Conservation (phyloP, 352 stramenopile species). For the Phytopythium aichiense region DNA sequence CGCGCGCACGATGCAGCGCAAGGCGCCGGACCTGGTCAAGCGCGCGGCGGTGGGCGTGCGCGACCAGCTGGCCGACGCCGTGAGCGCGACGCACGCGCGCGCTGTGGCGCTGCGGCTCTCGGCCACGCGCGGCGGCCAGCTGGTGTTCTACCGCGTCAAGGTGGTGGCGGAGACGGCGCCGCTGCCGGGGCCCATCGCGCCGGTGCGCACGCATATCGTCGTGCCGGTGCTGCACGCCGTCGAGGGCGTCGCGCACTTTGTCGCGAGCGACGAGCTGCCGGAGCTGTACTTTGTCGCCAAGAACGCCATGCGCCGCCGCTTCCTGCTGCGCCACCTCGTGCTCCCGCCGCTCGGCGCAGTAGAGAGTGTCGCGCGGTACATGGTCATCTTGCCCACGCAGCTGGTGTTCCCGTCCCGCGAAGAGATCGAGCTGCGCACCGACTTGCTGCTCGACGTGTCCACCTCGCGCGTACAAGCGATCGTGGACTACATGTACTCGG, state of each 20-base stretch:
- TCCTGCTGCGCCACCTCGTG: conserved; percentile 65
- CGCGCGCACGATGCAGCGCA: conserved; percentile 65
- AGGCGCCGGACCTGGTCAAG: conserved; percentile 73
- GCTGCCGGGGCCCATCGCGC: conserved; percentile 44
- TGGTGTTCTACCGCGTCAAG: conserved; percentile 71
- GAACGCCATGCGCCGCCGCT: conserved; percentile 61
- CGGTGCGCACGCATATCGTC: conserved; percentile 48
- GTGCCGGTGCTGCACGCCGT: conserved; percentile 66
- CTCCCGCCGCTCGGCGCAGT: conserved; percentile 58
- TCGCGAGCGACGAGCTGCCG: conserved; percentile 76
- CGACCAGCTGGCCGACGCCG: conserved; percentile 58
- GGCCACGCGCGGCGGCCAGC: conserved; percentile 53
- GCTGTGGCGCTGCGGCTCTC: conserved; percentile 59
- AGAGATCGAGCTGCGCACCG: conserved; percentile 70
- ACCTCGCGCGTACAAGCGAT: conserved; percentile 65
- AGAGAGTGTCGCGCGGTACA: conserved; percentile 64
- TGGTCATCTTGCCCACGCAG: conserved; percentile 75
- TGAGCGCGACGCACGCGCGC: conserved; percentile 41
- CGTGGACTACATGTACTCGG: conserved; percentile 82
- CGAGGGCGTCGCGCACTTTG: conserved; percentile 70
- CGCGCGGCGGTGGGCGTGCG: conserved; percentile 55
- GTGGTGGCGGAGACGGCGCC: conserved; percentile 38
- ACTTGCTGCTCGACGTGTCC: conserved; percentile 71
- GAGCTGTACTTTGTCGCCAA: conserved; percentile 86
- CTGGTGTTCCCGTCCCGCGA: conserved; percentile 77